Base-by-base conservation (phyloP, 2,329 filamentous ascomycete genomes). In the Hypoxylon sp. region DNA sequence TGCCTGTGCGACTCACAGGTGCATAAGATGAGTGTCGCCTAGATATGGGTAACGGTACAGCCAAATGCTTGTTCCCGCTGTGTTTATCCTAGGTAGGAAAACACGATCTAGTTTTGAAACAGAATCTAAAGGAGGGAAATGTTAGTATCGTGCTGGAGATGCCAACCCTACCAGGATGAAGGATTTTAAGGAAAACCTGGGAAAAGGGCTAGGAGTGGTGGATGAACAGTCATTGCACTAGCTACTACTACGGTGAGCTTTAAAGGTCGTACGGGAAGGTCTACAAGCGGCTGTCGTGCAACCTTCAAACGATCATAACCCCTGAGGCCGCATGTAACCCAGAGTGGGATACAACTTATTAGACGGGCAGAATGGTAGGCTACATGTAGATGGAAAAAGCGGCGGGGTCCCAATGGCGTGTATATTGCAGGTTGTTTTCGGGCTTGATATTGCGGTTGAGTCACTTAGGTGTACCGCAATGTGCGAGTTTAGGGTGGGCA, bases 251-350 rank as follows among this genome's bases (percentile, higher is more conserved):
- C 62, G 64, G 58, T 61, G 56, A 71, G 69, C 64, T 66, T 60
- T 51, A 54, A 63, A 64, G 39, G 71, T 73, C 53, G 65, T 63
- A 72, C 68, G 63, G 64, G 65, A 67, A 67, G 44, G 67, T 72
- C 65, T 70, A 67, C 65, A 70, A 72, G 62, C 70, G 60, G 71
- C 68, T 71, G 70, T 56, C 44, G 71, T 72, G 69, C 67, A 63
- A 70, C 70, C 37, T 68, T 53, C 61, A 72, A 65, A 72, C 61
- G 61, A 72, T 59, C 46, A 65, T 62, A 48, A 71, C 70, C 71
- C 70, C 70, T 69, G 67, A 66, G 62, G 58, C 53, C 55, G 44
- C 52, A 70, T 72, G 70, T 54, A 67, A 58, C 33, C 29, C 48
- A 57, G 58, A 48, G 62, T 57, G 67, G 65, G 60, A 69, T 68